These are phyloP conservation scores for Penicillium glabrum DNA, from an alignment of 2,329 filamentous ascomycete species.

Conservation along the genomic window DNA sequence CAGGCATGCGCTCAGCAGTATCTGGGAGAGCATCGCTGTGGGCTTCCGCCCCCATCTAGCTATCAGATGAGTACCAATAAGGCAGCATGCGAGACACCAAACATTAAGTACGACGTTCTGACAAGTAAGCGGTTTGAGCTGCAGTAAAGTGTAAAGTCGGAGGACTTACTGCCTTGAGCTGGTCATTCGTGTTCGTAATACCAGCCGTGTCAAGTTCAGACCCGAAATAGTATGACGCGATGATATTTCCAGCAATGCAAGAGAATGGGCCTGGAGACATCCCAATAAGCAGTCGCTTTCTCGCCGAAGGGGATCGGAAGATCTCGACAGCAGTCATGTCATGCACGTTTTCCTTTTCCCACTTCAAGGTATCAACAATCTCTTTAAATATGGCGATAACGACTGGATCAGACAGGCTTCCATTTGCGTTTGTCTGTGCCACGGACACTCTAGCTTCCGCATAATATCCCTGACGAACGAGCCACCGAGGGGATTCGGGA, in stretches of 20 bases:
- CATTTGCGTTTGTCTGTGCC: constrained; percentile 47
- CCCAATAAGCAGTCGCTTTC: constrained; percentile 43
- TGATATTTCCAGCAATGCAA: constrained; percentile 41
- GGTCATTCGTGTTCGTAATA: constrained; percentile 43
- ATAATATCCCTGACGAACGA: constrained; percentile 41
- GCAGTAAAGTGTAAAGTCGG: neutral
- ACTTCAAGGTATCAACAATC: constrained; percentile 50
- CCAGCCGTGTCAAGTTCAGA: constrained; percentile 48
- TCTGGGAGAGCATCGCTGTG: constrained; percentile 42
- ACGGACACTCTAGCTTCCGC: constrained; percentile 45
- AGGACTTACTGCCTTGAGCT: constrained; percentile 39
- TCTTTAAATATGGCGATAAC: constrained; percentile 45
- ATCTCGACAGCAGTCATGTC: constrained; percentile 40
- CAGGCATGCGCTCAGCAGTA: constrained; percentile 44
- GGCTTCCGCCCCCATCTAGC: constrained; percentile 48
- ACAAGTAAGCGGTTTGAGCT: neutral
- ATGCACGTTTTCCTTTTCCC: constrained; percentile 44
- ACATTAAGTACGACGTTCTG: constrained; percentile 53
- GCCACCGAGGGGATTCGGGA: constrained; percentile 52
- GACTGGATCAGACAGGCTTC: constrained; percentile 41
- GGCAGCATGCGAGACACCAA: constrained; percentile 47
- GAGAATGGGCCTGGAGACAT: constrained; percentile 36
- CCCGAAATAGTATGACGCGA: constrained; percentile 46
- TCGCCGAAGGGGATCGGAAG: constrained; percentile 34
- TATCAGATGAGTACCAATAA: constrained; percentile 46